Evolutionary conservation across 2,329 filamentous ascomycete genomes (phyloP), one percentile per base, ranked within the genome.

Genomic region (Pseudogymnoascus sp.): DNA sequence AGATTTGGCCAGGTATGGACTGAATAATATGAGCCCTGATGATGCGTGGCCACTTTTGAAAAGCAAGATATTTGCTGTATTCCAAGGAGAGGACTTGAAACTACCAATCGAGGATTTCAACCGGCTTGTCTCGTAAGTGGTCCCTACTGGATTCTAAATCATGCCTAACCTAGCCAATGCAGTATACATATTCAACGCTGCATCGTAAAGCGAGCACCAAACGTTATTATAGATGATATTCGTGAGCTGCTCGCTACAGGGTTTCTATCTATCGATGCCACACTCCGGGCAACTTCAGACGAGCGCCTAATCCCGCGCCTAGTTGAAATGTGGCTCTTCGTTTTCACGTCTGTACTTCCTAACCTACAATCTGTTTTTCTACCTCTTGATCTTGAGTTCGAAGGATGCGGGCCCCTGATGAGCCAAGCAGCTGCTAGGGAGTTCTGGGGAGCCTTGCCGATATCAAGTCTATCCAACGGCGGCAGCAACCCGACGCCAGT

Each of bases 281-380:
- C 89, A 0, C 76, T 97, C 15, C 82, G 86, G 57, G 83, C 83
- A 48, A 85, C 90, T 0, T 81, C 90, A 0, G 92, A 97, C 68
- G 92, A 96, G 62, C 83, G 87, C 33, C 81, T 97, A n/a, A 90
- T 97, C 19, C 89, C 90, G 0, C 85, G 90, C 60, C 78, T 99
- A 0, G 92, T 96, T 2, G 90, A 96, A 70, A 85, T 96, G 69
- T 99, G 94, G 94, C 83, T 95, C 61, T 85, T 94, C 52, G 92
- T 94, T 0, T 96, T 96, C 68, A 92, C 90, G 2, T 88, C 83
- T 5, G 89, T 97, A 35, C 75, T 97, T 4, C 94, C 94, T 0
- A 97, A 96, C 69, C 85, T 99, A 67, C 92, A 97, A 75, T 91
- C 92, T 1, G 92, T 96, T 0, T 96, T 99, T 70, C 76, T 99